These are phyloP conservation scores for Fragaria iinumae DNA, from an alignment of 306 rosid species.

Conservation along the genomic window DNA sequence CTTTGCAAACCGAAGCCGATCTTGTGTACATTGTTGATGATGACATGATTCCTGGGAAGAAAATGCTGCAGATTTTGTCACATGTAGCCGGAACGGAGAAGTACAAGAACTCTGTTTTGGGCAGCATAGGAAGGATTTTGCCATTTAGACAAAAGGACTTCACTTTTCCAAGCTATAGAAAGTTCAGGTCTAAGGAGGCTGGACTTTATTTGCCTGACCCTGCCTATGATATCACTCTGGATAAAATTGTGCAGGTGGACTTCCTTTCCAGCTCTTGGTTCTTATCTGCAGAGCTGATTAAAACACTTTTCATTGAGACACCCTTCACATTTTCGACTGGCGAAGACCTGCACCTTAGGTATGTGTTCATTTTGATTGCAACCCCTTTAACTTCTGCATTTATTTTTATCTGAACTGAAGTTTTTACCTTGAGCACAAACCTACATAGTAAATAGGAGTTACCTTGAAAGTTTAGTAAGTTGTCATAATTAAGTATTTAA, in stretches of 20 bases:
- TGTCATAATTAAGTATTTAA: background rate
- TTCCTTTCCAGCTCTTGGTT: conserved; percentile 98
- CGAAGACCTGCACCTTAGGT: conserved; percentile 98
- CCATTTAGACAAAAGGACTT: conserved; percentile 93
- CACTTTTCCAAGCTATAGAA: conserved; percentile 88
- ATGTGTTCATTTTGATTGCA: background rate
- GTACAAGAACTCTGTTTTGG: conserved; percentile 77
- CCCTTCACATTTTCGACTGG: conserved; percentile 96
- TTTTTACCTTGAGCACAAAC: conserved; percentile 4
- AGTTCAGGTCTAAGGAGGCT: conserved; percentile 86
- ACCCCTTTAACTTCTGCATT: conserved; percentile 9
- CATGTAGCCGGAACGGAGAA: conserved; percentile 84
- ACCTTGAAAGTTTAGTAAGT: background rate
- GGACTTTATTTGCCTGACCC: conserved; percentile 97
- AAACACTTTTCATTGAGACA: conserved; percentile 75
- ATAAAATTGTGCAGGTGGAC: conserved; percentile 92
- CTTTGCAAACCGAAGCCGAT: conserved; percentile 84
- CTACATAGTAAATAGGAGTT: background rate
- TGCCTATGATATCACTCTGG: conserved; percentile 83
- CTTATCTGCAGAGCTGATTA: conserved; percentile 72
- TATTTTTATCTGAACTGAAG: background rate
- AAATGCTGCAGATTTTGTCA: conserved; percentile 87
- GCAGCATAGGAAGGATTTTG: conserved; percentile 89
- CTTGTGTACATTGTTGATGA: conserved; percentile 82
- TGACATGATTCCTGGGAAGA: conserved; percentile 91